Percentiles rank a stretch among this genome's conserved stretches.
Conservation (phyloP, 208 protist species). For the Leishmania tarentolae region DNA sequence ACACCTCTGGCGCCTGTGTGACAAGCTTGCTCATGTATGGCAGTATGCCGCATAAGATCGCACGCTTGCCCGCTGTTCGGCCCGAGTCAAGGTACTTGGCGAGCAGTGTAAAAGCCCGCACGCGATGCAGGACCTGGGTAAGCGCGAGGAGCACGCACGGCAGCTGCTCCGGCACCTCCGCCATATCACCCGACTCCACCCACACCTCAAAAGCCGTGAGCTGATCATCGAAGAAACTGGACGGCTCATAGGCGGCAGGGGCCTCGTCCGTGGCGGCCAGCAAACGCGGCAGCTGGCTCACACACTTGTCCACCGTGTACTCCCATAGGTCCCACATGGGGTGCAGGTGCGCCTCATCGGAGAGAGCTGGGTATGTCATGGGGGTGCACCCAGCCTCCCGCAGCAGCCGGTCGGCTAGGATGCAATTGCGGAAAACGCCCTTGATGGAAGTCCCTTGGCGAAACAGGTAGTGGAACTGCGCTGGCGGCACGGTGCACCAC, state of each 20-base stretch:
- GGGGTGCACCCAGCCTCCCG: constrained; percentile 95
- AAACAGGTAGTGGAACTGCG: constrained; percentile 96
- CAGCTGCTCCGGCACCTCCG: constrained; percentile 95
- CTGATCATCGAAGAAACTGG: constrained; percentile 97
- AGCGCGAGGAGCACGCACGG: constrained; percentile 97
- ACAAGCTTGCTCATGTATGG: constrained; percentile 98
- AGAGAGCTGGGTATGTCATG: constrained; percentile 93
- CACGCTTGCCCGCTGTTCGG: constrained; percentile 94
- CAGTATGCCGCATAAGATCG: constrained; percentile 97
- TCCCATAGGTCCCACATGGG: constrained; percentile 97
- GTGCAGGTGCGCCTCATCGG: constrained; percentile 94
- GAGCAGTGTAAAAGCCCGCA: constrained; percentile 96
- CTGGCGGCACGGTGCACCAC: constrained; percentile 94
- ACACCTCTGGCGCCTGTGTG: constrained; percentile 73
- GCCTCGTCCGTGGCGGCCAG: constrained; percentile 29
- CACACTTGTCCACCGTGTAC: constrained; percentile 89
- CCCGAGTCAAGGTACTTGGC: constrained; percentile 97
- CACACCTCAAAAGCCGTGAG: constrained; percentile 99
- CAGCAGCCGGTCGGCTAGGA: constrained; percentile 97
- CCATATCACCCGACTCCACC: constrained; percentile 94
- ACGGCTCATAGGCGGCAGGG: constrained; percentile 68
- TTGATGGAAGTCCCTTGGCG: constrained; percentile 95
- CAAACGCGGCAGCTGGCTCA: constrained; percentile 92
- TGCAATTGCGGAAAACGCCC: constrained; percentile 97
- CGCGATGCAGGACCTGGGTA: constrained; percentile 89